Conservation (phyloP, 345 rosid species). For the Hypericum perforatum region DNA sequence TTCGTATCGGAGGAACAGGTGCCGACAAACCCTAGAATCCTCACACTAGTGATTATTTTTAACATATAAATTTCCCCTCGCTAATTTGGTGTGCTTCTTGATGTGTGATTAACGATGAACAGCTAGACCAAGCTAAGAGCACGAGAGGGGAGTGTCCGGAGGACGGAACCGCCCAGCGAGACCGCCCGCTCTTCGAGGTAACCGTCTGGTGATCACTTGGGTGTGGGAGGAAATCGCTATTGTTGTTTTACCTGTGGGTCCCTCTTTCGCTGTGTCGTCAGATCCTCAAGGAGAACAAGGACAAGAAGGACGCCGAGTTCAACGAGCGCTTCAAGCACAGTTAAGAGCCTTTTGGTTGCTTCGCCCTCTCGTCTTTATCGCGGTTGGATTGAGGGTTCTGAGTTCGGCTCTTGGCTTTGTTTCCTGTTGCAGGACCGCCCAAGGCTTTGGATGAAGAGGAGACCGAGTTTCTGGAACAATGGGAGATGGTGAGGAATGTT, state of each 20-base stretch:
- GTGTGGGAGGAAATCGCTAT: neutral
- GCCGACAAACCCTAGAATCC: neutral
- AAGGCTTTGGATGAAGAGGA: conserved; percentile 96
- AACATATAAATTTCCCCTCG: neutral
- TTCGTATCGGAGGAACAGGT: conserved; percentile 94
- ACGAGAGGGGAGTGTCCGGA: conserved; percentile 84
- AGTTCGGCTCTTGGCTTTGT: neutral
- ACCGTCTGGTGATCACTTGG: neutral
- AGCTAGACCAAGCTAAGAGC: conserved; percentile 82
- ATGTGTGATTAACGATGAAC: conserved; percentile 11
- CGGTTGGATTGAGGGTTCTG: neutral
- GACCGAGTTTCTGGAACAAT: conserved; percentile 84
- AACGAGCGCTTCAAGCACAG: conserved; percentile 95
- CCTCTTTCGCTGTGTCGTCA: conserved; percentile 20
- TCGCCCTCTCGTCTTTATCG: neutral
- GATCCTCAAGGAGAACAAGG: conserved; percentile 94
- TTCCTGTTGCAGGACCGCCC: conserved; percentile 64
- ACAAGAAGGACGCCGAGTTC: conserved; percentile 88
- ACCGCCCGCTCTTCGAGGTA: conserved; percentile 79
- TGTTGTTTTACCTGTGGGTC: neutral
- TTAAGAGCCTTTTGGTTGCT: conserved; percentile 30
- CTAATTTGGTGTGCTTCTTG: neutral
- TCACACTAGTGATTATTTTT: neutral
- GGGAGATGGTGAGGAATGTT: conserved; percentile 53
- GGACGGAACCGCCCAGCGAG: conserved; percentile 94